These are phyloP conservation scores for Boletus insuetus DNA, from an alignment of 768 basidiomycete genomes.

Conservation along the genomic window DNA sequence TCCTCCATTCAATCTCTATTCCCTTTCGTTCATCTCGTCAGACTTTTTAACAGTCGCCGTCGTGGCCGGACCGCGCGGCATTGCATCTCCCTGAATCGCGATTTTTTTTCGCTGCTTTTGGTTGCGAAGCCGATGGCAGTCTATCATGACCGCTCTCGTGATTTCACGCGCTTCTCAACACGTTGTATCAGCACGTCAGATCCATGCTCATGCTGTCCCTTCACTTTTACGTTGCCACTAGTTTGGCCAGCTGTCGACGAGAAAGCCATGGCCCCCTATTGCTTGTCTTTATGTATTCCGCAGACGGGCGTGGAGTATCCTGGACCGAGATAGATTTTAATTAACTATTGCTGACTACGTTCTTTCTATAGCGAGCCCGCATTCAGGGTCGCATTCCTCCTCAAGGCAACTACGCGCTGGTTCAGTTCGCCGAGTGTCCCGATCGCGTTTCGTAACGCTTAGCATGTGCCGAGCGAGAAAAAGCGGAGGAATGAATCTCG, in stretches of 20 bases:
- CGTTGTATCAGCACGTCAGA: conserved; percentile 37
- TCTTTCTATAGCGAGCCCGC: conserved; percentile 20
- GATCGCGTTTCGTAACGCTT: conserved; percentile 33
- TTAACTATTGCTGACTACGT: conserved; percentile 27
- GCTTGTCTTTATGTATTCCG: conserved; percentile 36
- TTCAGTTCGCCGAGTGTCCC: conserved; percentile 36
- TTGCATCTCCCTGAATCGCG: conserved; percentile 18
- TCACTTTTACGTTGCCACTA: conserved; percentile 33
- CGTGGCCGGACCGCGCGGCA: conserved; percentile 14
- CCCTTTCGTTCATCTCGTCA: conserved; percentile 2
- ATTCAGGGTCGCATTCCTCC: conserved; percentile 32
- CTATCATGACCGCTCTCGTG: conserved; percentile 32
- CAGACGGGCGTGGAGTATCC: conserved; percentile 34
- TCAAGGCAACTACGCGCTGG: conserved; percentile 38
- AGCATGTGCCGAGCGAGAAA: conserved; percentile 32
- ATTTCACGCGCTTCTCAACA: conserved; percentile 37
- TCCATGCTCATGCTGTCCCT: conserved; percentile 29
- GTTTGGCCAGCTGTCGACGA: conserved; percentile 20
- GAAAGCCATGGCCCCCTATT: conserved; percentile 30
- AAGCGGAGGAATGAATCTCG: conserved; percentile 35
- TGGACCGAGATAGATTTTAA: conserved; percentile 35
- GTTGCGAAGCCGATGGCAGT: conserved; percentile 30
- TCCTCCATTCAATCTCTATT: conserved; percentile 6
- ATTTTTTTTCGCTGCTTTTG: conserved; percentile 19
- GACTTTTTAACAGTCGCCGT: conserved; percentile 14